These are phyloP conservation scores for Crepidotus variabilis DNA, from an alignment of 768 basidiomycete genomes.

Conservation along the genomic window DNA sequence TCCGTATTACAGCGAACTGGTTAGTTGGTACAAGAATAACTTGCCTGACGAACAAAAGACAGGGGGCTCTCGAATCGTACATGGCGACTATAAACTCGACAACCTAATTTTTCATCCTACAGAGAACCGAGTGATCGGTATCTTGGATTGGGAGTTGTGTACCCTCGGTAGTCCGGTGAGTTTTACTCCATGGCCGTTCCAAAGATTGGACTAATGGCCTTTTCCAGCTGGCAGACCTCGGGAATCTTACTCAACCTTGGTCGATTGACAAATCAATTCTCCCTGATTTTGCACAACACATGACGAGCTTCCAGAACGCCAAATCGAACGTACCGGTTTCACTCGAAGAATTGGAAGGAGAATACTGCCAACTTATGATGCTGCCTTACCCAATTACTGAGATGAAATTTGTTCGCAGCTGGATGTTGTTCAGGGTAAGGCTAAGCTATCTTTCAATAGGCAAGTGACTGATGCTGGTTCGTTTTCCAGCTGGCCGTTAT, in stretches of 20 bases:
- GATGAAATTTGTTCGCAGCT: slow-evolving; percentile 79
- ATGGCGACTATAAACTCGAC: slow-evolving; percentile 98
- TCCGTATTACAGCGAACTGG: slow-evolving; percentile 67
- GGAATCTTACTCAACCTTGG: slow-evolving; percentile 88
- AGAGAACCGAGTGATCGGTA: slow-evolving; percentile 89
- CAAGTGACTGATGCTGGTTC: neutral
- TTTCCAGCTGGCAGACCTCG: slow-evolving; percentile 77
- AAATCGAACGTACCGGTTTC: slow-evolving; percentile 54
- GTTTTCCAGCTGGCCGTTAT: slow-evolving; percentile 62
- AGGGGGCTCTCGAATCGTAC: slow-evolving; percentile 79
- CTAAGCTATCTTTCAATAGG: neutral
- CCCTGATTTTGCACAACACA: slow-evolving; percentile 21
- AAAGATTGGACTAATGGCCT: neutral
- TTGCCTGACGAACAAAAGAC: slow-evolving; percentile 74
- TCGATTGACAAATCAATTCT: slow-evolving; percentile 43
- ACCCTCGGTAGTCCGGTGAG: slow-evolving; percentile 88
- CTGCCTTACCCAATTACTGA: slow-evolving; percentile 73
- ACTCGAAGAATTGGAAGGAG: slow-evolving; percentile 72
- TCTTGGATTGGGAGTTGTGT: slow-evolving; percentile 97
- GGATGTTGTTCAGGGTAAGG: slow-evolving; percentile 80
- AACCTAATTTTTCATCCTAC: slow-evolving; percentile 94
- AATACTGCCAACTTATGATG: slow-evolving; percentile 67
- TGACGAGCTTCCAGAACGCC: slow-evolving; percentile 65
- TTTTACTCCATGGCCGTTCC: slow-evolving; percentile 9
- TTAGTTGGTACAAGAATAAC: slow-evolving; percentile 71